Evolutionary conservation across 108 stramenopile species (phyloP).

Genomic region (Nitzschia sp.): DNA sequence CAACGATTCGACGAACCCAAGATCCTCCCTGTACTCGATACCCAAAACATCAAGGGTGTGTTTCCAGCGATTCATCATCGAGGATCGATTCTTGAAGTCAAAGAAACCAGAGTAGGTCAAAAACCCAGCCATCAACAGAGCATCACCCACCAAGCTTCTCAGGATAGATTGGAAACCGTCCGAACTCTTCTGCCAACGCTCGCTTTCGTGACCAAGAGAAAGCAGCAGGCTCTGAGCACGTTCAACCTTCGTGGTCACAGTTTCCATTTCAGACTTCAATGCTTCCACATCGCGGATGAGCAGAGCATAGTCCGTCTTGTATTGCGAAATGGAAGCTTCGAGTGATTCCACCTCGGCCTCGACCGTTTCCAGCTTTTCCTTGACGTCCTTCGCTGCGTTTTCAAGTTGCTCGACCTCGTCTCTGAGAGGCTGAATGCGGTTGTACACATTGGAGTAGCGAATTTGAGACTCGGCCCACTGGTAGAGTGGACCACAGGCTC

Average conservation of each 20-base stretch:
- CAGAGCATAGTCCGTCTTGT: slow-evolving; percentile 95
- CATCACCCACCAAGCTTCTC: slow-evolving; percentile 88
- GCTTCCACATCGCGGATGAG: slow-evolving; percentile 95
- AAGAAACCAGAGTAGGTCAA: slow-evolving; percentile 94
- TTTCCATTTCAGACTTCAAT: slow-evolving; percentile 93
- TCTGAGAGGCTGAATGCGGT: slow-evolving; percentile 93
- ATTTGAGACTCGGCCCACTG: slow-evolving; percentile 96
- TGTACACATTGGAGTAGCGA: slow-evolving; percentile 90
- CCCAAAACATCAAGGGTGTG: slow-evolving; percentile 73
- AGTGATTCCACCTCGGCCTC: slow-evolving; percentile 83
- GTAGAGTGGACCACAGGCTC: slow-evolving; percentile 97
- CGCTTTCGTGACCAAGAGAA: slow-evolving; percentile 92
- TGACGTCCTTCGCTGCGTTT: slow-evolving; percentile 61
- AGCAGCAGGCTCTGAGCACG: slow-evolving; percentile 90
- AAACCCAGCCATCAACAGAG: slow-evolving; percentile 89
- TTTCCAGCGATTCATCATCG: slow-evolving; percentile 79
- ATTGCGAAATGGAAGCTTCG: slow-evolving; percentile 87
- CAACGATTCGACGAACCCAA: slow-evolving; percentile 86
- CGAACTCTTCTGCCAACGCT: slow-evolving; percentile 92
- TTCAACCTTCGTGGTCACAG: slow-evolving; percentile 86
- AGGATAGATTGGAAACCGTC: slow-evolving; percentile 83
- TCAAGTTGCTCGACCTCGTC: slow-evolving; percentile 93
- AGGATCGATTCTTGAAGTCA: slow-evolving; percentile 73
- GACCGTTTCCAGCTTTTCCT: slow-evolving; percentile 70
- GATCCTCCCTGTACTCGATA: slow-evolving; percentile 84